These are phyloP conservation scores for Axilococcus clingmanii DNA, from an alignment of 139 green algal species.

Conservation along the genomic window DNA sequence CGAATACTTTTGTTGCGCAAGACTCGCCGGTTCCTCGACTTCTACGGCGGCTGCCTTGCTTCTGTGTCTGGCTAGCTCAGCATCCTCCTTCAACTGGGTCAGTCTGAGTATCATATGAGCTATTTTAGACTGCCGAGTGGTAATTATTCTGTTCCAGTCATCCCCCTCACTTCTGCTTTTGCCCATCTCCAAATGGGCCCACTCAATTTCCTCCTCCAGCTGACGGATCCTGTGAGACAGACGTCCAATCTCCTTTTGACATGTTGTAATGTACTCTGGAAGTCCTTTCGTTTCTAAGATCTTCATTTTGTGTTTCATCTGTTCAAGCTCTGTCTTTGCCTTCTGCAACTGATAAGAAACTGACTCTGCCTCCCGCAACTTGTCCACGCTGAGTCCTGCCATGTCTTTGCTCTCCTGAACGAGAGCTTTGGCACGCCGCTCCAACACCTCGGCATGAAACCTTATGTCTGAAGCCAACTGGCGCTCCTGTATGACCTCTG, in stretches of 20 bases:
- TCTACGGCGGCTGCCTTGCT: conserved; percentile 12
- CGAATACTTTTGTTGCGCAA: conserved; percentile 22
- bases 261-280: conserved; percentile 19
- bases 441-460: conserved; percentile 29
- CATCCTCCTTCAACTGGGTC: neutral
- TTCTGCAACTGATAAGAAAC: neutral
- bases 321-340: conserved; percentile 7
- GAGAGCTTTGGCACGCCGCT: conserved; percentile 14
- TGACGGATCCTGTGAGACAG: conserved; percentile 10
- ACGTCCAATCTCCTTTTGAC: conserved; percentile 18
- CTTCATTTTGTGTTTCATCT: conserved; percentile 9
- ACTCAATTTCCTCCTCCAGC: conserved; percentile 16
- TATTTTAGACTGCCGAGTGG: conserved; percentile 3
- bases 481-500: conserved; percentile 5
- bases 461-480: conserved; percentile 12
- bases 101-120: conserved; percentile 15
- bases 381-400: conserved; percentile 6
- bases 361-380: conserved; percentile 1
- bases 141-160: conserved; percentile 3
- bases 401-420: conserved; percentile 14
- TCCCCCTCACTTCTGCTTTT: neutral
- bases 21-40: conserved; percentile 5
- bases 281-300: conserved; percentile 7
- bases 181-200: neutral
- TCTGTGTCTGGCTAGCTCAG: conserved; percentile 4